These are phyloP conservation scores for Leishmania braziliensis DNA, from an alignment of 208 protist species.

Conservation along the genomic window DNA sequence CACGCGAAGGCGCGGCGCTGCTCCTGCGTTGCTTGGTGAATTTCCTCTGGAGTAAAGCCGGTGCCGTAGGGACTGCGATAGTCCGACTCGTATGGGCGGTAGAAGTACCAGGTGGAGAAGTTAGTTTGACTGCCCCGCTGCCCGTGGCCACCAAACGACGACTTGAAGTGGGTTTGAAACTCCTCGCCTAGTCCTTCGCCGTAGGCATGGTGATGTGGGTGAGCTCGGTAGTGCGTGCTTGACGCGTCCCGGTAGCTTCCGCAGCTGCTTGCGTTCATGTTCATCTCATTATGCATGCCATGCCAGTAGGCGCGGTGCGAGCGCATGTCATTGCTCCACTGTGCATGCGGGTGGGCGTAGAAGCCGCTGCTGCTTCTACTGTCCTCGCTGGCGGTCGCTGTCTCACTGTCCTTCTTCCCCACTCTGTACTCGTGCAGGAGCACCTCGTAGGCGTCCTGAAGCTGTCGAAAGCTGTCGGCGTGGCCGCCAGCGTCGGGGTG, in stretches of 20 bases:
- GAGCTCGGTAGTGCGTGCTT: slow-evolving; percentile 20
- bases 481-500: slow-evolving; percentile 65
- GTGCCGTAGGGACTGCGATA: slow-evolving; percentile 42
- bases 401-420: background rate
- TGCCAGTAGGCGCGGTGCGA: slow-evolving; percentile 24
- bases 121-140: slow-evolving; percentile 25
- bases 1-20: slow-evolving; percentile 19
- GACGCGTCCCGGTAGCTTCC: slow-evolving; percentile 22
- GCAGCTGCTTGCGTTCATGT: slow-evolving; percentile 23
- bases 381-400: background rate
- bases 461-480: slow-evolving; percentile 37
- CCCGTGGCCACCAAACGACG: slow-evolving; percentile 4
- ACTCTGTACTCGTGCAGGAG: slow-evolving; percentile 34
- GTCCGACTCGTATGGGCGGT: slow-evolving; percentile 51
- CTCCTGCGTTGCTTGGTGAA: slow-evolving; percentile 28
- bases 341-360: slow-evolving; percentile 30
- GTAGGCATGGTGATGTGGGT: slow-evolving; percentile 21
- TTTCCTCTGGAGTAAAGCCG: slow-evolving; percentile 49
- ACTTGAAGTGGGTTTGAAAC: slow-evolving; percentile 8
- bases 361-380: slow-evolving; percentile 11
- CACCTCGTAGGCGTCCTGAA: slow-evolving; percentile 56
- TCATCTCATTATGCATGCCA: slow-evolving; percentile 18
- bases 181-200: slow-evolving; percentile 27
- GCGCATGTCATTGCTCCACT: slow-evolving; percentile 8
- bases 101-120: slow-evolving; percentile 59